Base-by-base conservation (phyloP, 164 flowering plant genomes). In the Euptelea pleiosperma region DNA sequence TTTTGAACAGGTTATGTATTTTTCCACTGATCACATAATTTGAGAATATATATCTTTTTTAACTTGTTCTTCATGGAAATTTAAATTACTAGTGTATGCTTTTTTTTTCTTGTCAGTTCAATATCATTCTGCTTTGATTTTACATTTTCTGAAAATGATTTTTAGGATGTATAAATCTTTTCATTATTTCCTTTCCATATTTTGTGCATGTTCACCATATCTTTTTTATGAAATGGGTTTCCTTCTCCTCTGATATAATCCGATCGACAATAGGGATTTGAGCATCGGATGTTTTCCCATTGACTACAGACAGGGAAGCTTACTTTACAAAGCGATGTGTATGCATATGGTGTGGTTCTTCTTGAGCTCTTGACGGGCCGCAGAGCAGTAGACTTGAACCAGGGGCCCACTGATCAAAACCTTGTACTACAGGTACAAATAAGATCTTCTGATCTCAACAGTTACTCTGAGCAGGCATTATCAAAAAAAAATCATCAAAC, bases 291-390 rank as follows among this genome's bases (percentile, higher is more conserved):
- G 8, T 36, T 36, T 61, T n/a, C 24, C 33, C 46, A 46, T 52
- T 72, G 66, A 33, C 34, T 63, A 70, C 86, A 93, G 97, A 93
- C 99, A 40, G 99, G 99, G 54, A 88, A 88, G 65, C 97, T 93
- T 60, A 86, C 94, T 53, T 57, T 93, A 66, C 99, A 87, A 60
- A 93, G 97, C 60, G 97, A 93, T 67, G 96, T 90, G 15, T 93
- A 93, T 73, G 97, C 99, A 69, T 93, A 87, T 78, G 96, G 98
- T 37, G 96, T 92, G 21, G 98, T 93, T 53, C 89, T 93, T 46
- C 89, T 90, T 25, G 99, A 93, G 76, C 94, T 93, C 59, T 64
- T 93, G 79, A 93, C 97, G 0, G 98, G 97, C 31, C 85, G 94
- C 22, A 72, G 85, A 76, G 99, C 97, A 8, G 78, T 90, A 39